Base-by-base conservation (phyloP, 768 basidiomycete species). In the Tubosaeta sp. region DNA sequence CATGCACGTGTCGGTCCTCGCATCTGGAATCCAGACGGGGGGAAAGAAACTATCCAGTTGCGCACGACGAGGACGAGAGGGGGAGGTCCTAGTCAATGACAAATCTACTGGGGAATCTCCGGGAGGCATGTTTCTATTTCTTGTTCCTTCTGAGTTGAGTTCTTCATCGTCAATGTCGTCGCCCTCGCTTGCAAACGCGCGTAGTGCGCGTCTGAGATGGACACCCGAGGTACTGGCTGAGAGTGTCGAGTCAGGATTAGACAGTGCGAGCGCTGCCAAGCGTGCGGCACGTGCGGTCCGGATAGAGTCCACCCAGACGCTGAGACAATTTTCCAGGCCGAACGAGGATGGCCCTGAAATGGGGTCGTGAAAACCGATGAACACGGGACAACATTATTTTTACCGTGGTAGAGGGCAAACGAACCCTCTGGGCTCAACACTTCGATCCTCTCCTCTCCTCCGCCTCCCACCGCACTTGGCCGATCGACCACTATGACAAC, bases 11-110 rank as follows among this genome's bases (percentile, higher is more conserved):
- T 81, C 79, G n/a, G 89, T 85, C 66, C 80, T 88, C 53, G 82
- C 80, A 63, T 97, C 91, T 0, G 94, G 91, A 29, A 95, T 85
- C 94, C 94, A 97, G 25, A 95, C 81, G 0, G 94, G 88, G 5
- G 94, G 93, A 1, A 92, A 82, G 74, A 92, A 95, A 67, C 88
- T 64, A 22, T 66, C 65, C 38, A 69, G 29, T 17, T 57, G 54
- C 29, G 67, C 69, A 17, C 67, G 67, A 43, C 59, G 64, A n/a
- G 43, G 52, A 16, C 54, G 58, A n/a, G 50, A 32, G 7, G 48
- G 46, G 45, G 45, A n/a, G 4, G 35, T 43, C 29, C 6, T 25
- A 5, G 25, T 7, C 29, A 10, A 43, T 7, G 57, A 37, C 11
- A 48, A 50, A 43, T 35, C 44, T 25, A 41, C 19, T 35, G 43